Evolutionary conservation across 192 early-diverging fungal species (phyloP).

Genomic region (Coemansia asiatica): DNA sequence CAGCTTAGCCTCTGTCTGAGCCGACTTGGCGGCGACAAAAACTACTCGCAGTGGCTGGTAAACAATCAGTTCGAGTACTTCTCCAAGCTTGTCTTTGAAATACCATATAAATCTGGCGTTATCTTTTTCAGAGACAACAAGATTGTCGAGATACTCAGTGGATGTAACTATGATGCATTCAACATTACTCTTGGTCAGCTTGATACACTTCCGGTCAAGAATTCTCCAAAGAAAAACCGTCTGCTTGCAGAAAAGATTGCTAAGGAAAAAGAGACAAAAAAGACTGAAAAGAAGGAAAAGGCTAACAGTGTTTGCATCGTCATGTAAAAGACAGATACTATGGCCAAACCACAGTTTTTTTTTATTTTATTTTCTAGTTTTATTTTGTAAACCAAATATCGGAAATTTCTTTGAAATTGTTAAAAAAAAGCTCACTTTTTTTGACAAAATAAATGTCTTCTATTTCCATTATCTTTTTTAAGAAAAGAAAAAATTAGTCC

Average conservation of each 20-base stretch:
- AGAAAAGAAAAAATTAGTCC: no score
- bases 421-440: no score
- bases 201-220: background rate
- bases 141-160: background rate
- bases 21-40: background rate
- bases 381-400: background rate
- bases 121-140: background rate
- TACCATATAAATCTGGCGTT: background rate
- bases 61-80: background rate
- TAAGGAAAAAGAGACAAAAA: background rate
- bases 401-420: no score
- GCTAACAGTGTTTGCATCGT: background rate
- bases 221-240: background rate
- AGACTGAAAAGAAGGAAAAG: background rate
- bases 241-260: background rate
- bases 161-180: background rate
- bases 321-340: background rate
- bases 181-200: background rate
- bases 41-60: background rate
- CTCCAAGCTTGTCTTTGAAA: background rate
- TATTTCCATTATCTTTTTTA: no score
- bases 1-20: background rate
- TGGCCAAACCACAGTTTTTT: background rate
- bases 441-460: no score
- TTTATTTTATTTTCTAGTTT: background rate